Conservation (phyloP, 2,329 filamentous ascomycete species). For the Dactylellina sp. region DNA sequence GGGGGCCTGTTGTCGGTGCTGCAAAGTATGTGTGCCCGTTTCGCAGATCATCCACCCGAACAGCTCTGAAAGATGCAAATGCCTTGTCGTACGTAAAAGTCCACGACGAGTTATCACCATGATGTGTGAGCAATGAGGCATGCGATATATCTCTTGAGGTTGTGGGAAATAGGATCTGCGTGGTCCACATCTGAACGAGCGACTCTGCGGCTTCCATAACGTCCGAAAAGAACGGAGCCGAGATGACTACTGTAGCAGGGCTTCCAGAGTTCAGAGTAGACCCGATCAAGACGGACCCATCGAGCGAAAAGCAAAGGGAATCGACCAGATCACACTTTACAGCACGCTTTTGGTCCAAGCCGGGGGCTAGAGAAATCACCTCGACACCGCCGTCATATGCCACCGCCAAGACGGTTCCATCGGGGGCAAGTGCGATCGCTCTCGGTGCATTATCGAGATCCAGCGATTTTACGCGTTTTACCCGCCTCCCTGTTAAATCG, state of each 20-base stretch:
- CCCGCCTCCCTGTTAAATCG: constrained; percentile 73
- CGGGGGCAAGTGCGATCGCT: constrained; percentile 82
- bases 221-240: constrained; percentile 80
- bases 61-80: constrained; percentile 81
- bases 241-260: constrained; percentile 79
- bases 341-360: constrained; percentile 74
- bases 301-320: constrained; percentile 78
- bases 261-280: constrained; percentile 75
- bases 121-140: constrained; percentile 73
- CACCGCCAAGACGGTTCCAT: constrained; percentile 82
- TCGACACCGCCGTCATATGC: constrained; percentile 91
- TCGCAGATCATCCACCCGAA: constrained; percentile 78
- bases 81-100: constrained; percentile 81
- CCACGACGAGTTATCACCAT: constrained; percentile 76
- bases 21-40: constrained; percentile 84
- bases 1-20: constrained; percentile 68
- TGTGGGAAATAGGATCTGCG: constrained; percentile 85
- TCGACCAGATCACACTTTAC: constrained; percentile 84
- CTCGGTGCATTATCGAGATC: constrained; percentile 81
- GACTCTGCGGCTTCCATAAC: constrained; percentile 70
- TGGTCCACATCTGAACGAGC: constrained; percentile 83
- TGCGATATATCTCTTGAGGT: constrained; percentile 83
- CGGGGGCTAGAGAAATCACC: constrained; percentile 77
- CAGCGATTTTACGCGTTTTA: constrained; percentile 78
- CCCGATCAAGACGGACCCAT: constrained; percentile 81